A percentile compares a stretch with the other conserved stretches of the same genome.
Conservation (phyloP, 108 stramenopile genomes). For the Fragilaria radians region DNA sequence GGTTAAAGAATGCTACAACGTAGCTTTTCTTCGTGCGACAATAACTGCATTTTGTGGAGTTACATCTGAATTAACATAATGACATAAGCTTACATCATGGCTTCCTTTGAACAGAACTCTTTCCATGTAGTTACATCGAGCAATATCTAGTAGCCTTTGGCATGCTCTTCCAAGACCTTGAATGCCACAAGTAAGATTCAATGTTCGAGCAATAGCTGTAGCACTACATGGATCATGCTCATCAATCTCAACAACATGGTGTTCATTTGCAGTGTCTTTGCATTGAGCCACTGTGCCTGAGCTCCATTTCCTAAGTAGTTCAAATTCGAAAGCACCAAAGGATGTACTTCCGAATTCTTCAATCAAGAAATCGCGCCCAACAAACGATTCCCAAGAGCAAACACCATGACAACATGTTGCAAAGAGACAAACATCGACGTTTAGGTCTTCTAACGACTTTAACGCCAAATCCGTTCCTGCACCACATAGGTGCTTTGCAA, state of each 20-base stretch:
- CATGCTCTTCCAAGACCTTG: constrained; percentile 77
- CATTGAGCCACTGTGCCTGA: constrained; percentile 39
- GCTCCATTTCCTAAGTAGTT: constrained; percentile 61
- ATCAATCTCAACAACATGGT: constrained; percentile 1
- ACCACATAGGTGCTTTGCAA: constrained; percentile 80
- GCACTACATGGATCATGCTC: neutral
- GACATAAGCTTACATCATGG: constrained; percentile 20
- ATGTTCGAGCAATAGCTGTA: constrained; percentile 25
- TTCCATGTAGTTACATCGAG: constrained; percentile 55
- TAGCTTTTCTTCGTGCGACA: constrained; percentile 16
- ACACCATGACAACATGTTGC: constrained; percentile 87
- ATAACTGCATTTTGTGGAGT: constrained; percentile 78
- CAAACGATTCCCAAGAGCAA: constrained; percentile 72
- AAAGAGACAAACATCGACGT: constrained; percentile 55
- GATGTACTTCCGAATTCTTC: constrained; percentile 13
- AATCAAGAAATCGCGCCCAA: constrained; percentile 59
- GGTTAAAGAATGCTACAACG: too few species aligned
- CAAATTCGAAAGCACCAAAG: constrained; percentile 68
- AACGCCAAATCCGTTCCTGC: constrained; percentile 78
- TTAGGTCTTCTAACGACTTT: constrained; percentile 39
- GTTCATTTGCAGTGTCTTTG: neutral
- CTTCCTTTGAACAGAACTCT: constrained; percentile 23
- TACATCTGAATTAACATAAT: constrained; percentile 57
- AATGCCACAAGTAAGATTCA: constrained; percentile 55
- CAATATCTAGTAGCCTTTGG: constrained; percentile 75